phyloP scores from a whole-genome alignment of 2,329 filamentous ascomycete genomes.

The Claviceps quebecensis region DNA sequence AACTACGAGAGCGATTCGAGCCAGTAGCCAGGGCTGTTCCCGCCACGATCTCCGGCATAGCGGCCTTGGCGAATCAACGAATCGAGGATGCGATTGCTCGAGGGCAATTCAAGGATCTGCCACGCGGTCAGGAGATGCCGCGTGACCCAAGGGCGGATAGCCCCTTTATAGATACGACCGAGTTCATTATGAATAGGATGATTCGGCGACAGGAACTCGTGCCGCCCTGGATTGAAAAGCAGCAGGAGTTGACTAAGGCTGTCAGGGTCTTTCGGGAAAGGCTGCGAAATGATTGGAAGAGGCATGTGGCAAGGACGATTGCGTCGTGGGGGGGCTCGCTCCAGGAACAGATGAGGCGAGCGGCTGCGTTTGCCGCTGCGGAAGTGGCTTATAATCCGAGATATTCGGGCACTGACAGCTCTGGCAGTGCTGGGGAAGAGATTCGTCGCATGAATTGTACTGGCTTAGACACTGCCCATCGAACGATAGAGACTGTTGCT shows the following conservation, averaged over 20 bases:
- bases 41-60: slow-evolving; percentile 61
- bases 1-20: slow-evolving; percentile 69
- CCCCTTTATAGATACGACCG: slow-evolving; percentile 88
- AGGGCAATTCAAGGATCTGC: slow-evolving; percentile 77
- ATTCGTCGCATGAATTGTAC: neutral
- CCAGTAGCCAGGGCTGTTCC: slow-evolving; percentile 61
- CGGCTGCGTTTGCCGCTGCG: slow-evolving; percentile 60
- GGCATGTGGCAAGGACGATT: slow-evolving; percentile 69
- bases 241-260: slow-evolving; percentile 69
- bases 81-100: slow-evolving; percentile 90
- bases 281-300: slow-evolving; percentile 70
- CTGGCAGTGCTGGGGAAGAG: too few species aligned
- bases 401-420: too few species aligned
- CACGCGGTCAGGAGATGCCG: slow-evolving; percentile 64
- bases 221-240: slow-evolving; percentile 97
- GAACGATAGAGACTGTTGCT: neutral
- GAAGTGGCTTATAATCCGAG: slow-evolving; percentile 28
- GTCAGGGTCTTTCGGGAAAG: slow-evolving; percentile 56
- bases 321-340: slow-evolving; percentile 62
- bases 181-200: slow-evolving; percentile 98
- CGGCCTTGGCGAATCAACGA: slow-evolving; percentile 72
- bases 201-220: slow-evolving; percentile 93
- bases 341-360: slow-evolving; percentile 56
- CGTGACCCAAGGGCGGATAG: slow-evolving; percentile 71
- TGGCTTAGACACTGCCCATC: neutral